These are phyloP conservation scores for Sporobolomyces pararoseus DNA, from an alignment of 768 basidiomycete genomes.

Conservation along the genomic window DNA sequence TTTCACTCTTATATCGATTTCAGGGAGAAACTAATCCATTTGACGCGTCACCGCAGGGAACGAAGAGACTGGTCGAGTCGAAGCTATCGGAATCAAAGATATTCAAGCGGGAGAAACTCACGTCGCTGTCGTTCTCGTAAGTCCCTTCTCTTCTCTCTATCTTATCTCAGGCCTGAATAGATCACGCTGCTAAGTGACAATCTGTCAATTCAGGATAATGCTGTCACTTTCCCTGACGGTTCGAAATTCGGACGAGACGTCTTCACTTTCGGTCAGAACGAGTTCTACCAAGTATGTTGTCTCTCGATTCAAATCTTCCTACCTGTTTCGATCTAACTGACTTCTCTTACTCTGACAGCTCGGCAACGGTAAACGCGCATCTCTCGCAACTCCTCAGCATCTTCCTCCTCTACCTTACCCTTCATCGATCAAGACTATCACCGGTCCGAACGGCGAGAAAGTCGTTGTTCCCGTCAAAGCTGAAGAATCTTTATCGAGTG, in stretches of 20 bases:
- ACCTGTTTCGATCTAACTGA: not conserved
- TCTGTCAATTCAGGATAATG: slow-evolving; percentile 32
- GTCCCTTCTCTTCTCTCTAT: no score
- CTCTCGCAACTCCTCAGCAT: slow-evolving; percentile 52
- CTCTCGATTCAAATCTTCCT: not conserved
- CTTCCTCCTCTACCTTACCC: slow-evolving; percentile 47
- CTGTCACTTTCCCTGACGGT: slow-evolving; percentile 31
- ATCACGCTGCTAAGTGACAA: not conserved
- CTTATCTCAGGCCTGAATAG: not conserved
- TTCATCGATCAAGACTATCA: not conserved
- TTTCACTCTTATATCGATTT: not conserved
- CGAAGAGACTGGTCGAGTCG: slow-evolving; percentile 26
- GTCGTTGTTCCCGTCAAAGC: not conserved
- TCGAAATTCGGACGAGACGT: slow-evolving; percentile 42
- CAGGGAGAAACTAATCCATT: not conserved
- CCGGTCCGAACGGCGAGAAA: slow-evolving; percentile 5
- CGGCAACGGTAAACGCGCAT: slow-evolving; percentile 51
- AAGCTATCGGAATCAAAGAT: slow-evolving; percentile 39
- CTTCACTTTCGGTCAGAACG: slow-evolving; percentile 43
- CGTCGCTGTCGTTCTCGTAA: slow-evolving; percentile 40
- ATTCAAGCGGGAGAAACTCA: slow-evolving; percentile 42
- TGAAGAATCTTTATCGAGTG: slow-evolving; percentile 45
- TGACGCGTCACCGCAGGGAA: slow-evolving; percentile 25
- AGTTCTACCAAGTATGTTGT: slow-evolving; percentile 35
- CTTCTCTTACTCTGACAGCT: slow-evolving; percentile 44